Percentiles rank a stretch among this genome's conserved stretches.
These are phyloP conservation scores for Sedum album DNA, from an alignment of 164 flowering plant species.

Conservation along the genomic window DNA sequence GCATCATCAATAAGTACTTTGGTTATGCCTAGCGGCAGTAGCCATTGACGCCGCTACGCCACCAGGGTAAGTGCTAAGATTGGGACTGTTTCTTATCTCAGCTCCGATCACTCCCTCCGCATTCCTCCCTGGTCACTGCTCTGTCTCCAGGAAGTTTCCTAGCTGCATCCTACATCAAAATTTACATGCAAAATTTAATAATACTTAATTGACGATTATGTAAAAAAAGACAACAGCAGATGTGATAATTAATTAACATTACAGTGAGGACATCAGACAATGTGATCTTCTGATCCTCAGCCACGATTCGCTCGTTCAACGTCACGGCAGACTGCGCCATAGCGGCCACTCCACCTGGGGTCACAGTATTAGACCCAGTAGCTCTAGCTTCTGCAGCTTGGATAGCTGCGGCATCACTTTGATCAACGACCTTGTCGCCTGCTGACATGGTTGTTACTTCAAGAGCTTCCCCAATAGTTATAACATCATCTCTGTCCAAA, in stretches of 20 bases:
- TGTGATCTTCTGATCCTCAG: conserved; percentile 20
- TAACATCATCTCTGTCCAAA: conserved; percentile 6
- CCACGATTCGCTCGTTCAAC: conserved; percentile 13
- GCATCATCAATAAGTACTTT: not conserved
- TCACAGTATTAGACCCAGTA: conserved; percentile 14
- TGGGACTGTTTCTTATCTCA: conserved; percentile 34
- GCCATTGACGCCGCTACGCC: conserved; percentile 38
- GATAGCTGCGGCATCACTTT: conserved; percentile 52
- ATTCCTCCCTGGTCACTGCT: conserved; percentile 33
- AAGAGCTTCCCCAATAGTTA: conserved; percentile 45
- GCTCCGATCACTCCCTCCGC: conserved; percentile 39
- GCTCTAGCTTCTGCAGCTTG: conserved; percentile 45
- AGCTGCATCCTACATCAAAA: conserved; percentile 24
- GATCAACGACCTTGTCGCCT: conserved; percentile 39
- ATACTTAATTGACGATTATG: no score
- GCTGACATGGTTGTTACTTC: conserved; percentile 29
- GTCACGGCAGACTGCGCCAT: conserved; percentile 39
- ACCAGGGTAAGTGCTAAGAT: conserved; percentile 23
- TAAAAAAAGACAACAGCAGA: no score
- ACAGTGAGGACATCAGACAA: conserved; percentile 34
- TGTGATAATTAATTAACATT: not conserved
- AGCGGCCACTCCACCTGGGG: conserved; percentile 44
- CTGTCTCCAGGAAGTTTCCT: conserved; percentile 31
- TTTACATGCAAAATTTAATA: not conserved
- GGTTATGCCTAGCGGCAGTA: conserved; percentile 37